Base-by-base conservation (phyloP, 1,284 basidiomycete species). In the Melampsora occidentalis region DNA sequence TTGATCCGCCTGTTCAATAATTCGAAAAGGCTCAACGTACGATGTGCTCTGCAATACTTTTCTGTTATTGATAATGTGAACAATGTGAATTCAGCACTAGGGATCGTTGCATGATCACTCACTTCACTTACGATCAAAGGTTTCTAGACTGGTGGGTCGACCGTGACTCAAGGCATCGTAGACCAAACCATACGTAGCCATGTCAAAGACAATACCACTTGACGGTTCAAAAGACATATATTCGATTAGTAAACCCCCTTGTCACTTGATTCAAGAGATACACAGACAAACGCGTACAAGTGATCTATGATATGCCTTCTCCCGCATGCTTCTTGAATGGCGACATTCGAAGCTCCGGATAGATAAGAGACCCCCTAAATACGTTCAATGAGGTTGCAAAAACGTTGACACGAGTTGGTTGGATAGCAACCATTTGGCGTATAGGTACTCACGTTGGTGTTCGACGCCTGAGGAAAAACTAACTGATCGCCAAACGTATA, bases 111-210 rank as follows among this genome's bases (percentile, higher is more conserved):
- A 35, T 9, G 35, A 35, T 22, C 2, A 20, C 22, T 53, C 22
- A 18, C 5, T 20, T 53, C 18, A 46, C 71, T 73, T 28, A 73
- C 71, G 48, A 66, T 73, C 71, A 22, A 73, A 48, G 48, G 28
- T 73, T 12, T 61, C 63, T 10, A 48, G 39, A 35, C 35, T 46
- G 5, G 71, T 62, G 5, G 71, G 71, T 5, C 71, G 46, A 42
- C 71, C 71, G 25, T 66, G 63, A 20, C 35, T 10, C 49, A 73
- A 66, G 9, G 71, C 71, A 66, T 73, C 71, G 33, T 65, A 61
- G 2, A 63, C 71, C 48, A 73, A 33, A 12, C 71, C 71, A 63
- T 73, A 73, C 5, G 22, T 63, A 48, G 61, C 71, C 42, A 73
- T 42, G 49, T 64, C 61, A 7, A 16, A 57, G 35, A 64, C 46